Evolutionary conservation across 1,284 basidiomycete genomes (phyloP), one percentile per base, ranked within the genome.

Genomic region (Kwoniella shivajii): DNA sequence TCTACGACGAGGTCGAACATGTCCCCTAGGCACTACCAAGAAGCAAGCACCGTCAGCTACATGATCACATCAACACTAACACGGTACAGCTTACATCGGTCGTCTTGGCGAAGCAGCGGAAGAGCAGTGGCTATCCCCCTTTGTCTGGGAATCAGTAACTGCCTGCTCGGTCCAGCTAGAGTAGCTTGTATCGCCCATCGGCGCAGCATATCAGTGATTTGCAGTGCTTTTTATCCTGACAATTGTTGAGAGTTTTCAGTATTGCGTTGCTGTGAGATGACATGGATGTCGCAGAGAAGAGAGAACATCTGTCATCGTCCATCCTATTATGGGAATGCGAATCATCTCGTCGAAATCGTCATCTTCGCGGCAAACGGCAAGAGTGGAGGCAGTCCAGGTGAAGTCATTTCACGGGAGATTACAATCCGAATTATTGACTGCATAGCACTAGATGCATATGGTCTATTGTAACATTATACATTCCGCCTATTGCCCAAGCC

Each of bases 21-120:
- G 68, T 16, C 71, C 69, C 29, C 60, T 60, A 10, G 71, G 71
- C 31, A 70, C 71, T 73, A 50, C 24, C n/a, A 20, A 51, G 16
- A 9, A 10, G 26, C 14, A 16, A 4, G 31, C 10, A 24, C 16
- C n/a, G 27, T 33, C 20, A 36, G 30, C 30, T 45, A 9, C 16
- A 26, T 45, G 14, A 30, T 22, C 11, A 6, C 7, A 38, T 6
- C 37, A 14, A 18, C n/a, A 38, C 6, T 18, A 10, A 10, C 13
- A 6, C 37, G 3, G 5, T n/a, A 6, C n/a, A 7, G 50, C 61
- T 60, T 41, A 61, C 62, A 36, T 39, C 56, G 59, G 20, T 64
- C 62, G 31, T 58, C 52, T 43, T 61, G 56, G 6, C 62, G 33
- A 6, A 56, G 26, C 2, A 43, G 20, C 6, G 62, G 62, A 3